These are phyloP conservation scores for Apiospora sp. DNA, from an alignment of 2,329 filamentous ascomycete species.

Conservation along the genomic window DNA sequence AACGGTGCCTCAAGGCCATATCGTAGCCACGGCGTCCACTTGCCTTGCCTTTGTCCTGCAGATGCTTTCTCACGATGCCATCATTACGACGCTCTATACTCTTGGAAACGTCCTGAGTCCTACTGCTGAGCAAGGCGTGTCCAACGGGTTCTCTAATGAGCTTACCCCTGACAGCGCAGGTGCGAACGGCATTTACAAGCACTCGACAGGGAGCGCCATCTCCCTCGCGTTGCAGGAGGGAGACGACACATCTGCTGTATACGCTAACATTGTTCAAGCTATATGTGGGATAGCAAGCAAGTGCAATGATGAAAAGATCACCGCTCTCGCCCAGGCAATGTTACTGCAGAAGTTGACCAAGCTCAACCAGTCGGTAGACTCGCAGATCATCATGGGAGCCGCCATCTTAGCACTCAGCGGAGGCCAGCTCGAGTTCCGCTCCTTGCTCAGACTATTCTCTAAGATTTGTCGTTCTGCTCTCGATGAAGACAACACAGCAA, in stretches of 20 bases:
- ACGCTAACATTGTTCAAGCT: constrained; percentile 91
- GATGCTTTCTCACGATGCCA: constrained; percentile 85
- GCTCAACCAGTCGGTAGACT: constrained; percentile 80
- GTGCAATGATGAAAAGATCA: constrained; percentile 89
- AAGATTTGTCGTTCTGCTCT: constrained; percentile 78
- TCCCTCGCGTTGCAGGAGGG: constrained; percentile 79
- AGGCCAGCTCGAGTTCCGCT: constrained; percentile 82
- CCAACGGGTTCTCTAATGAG: constrained; percentile 57
- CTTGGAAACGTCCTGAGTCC: constrained; percentile 95
- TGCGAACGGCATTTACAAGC: constrained; percentile 58
- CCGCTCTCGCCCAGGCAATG: constrained; percentile 91
- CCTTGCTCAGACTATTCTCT: constrained; percentile 84
- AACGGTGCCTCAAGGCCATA: constrained; percentile 72
- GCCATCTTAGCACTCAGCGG: constrained; percentile 80
- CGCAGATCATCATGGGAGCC: constrained; percentile 83
- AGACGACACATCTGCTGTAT: constrained; percentile 79
- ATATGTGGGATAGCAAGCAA: constrained; percentile 88
- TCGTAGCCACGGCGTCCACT: constrained; percentile 80
- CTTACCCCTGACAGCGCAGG: constrained; percentile 48
- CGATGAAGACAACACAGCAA: constrained; percentile 69
- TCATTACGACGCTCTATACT: constrained; percentile 95
- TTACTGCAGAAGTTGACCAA: constrained; percentile 94
- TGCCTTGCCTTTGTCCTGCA: constrained; percentile 84
- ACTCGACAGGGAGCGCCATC: constrained; percentile 77
- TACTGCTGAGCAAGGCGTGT: constrained; percentile 61